phyloP scores from a whole-genome alignment of 1,139 yeast species.

The Geotrichum europaeum region DNA sequence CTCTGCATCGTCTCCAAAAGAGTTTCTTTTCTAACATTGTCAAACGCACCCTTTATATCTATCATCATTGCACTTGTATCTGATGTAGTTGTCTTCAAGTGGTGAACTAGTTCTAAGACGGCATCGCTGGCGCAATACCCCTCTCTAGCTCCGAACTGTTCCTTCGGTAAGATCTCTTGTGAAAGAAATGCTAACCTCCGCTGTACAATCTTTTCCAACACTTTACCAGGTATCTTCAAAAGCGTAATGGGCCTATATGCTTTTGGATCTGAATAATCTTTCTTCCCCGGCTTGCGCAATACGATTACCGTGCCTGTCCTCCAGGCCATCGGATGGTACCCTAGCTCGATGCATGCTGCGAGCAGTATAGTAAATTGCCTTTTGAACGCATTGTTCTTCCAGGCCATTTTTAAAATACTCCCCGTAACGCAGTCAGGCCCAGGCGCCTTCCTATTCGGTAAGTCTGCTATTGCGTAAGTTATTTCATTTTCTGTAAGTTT shows the following conservation, averaged over 20 bases:
- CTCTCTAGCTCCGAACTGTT: constrained; percentile 12
- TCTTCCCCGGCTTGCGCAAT: constrained; percentile 8
- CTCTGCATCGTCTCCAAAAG: neutral
- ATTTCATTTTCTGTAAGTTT: neutral
- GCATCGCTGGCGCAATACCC: constrained; percentile 17
- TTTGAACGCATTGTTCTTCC: constrained; percentile 2
- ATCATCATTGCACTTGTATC: constrained; percentile 12
- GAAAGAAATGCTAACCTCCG: constrained; percentile 6
- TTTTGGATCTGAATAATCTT: constrained; percentile 2
- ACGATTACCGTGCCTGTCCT: constrained; percentile 4
- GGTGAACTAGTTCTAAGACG: constrained; percentile 1
- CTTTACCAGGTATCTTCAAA: constrained; percentile 14
- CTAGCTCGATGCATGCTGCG: neutral
- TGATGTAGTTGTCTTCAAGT: neutral
- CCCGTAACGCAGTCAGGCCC: constrained; percentile 11
- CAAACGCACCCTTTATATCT: constrained; percentile 21
- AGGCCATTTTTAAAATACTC: constrained; percentile 1
- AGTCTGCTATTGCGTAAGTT: neutral
- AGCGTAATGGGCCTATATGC: constrained; percentile 17
- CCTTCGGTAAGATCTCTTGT: constrained; percentile 1
- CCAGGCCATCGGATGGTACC: constrained; percentile 1
- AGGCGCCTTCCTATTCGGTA: constrained; percentile 8
- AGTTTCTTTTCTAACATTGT: constrained; percentile 17
- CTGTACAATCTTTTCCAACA: constrained; percentile 14
- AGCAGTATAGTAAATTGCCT: neutral